Percentiles rank a stretch among this genome's conserved stretches.
These are phyloP conservation scores for Psilocybe azurescens DNA, from an alignment of 768 basidiomycete genomes.

Conservation along the genomic window DNA sequence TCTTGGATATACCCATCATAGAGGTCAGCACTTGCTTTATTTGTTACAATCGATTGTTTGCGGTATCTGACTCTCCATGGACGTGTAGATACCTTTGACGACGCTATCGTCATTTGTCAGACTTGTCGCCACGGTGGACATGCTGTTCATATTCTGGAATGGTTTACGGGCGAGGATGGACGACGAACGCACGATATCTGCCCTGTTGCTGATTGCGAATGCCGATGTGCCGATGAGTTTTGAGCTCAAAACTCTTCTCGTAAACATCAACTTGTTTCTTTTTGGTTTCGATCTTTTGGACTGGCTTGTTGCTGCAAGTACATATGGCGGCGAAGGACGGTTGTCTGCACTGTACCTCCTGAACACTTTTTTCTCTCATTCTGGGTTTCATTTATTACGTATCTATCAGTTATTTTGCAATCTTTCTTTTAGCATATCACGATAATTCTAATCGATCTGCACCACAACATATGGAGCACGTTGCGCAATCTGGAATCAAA, in stretches of 20 bases:
- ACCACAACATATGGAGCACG: too few species aligned
- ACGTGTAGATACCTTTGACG: conserved; percentile 73
- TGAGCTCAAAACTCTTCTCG: conserved; percentile 24
- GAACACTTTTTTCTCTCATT: neutral
- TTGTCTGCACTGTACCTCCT: neutral
- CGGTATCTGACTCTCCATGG: neutral
- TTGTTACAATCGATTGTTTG: neutral
- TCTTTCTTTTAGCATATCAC: neutral
- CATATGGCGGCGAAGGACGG: too few species aligned
- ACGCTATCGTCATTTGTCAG: conserved; percentile 85
- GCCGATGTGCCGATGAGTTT: conserved; percentile 69
- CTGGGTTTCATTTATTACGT: neutral
- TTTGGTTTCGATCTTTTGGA: too few species aligned
- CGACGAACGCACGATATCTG: conserved; percentile 58
- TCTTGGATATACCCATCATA: conserved; percentile 52
- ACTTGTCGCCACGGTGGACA: conserved; percentile 89
- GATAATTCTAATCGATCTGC: too few species aligned
- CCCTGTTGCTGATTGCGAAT: conserved; percentile 78
- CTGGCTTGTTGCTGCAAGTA: too few species aligned
- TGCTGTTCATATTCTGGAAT: conserved; percentile 83
- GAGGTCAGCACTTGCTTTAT: conserved; percentile 49
- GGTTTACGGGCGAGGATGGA: conserved; percentile 78
- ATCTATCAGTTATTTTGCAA: neutral
- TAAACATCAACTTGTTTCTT: neutral
- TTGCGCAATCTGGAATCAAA: too few species aligned